Evolutionary conservation across 1,139 yeast species (phyloP).

Genomic region (Blastobotrys elegans): DNA sequence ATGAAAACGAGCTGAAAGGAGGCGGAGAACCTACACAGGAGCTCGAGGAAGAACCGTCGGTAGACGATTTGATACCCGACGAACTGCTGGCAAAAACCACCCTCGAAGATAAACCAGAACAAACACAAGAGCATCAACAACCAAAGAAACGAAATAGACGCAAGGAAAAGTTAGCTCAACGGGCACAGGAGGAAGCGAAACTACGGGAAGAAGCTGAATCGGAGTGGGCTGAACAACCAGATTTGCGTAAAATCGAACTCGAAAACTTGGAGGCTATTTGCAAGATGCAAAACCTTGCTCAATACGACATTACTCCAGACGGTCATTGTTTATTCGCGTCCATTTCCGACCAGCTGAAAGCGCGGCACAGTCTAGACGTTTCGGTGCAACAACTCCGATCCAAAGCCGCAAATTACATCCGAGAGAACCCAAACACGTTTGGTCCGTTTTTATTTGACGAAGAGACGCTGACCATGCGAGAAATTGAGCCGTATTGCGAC

Average conservation of each 20-base stretch:
- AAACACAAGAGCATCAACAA: conserved; percentile 12
- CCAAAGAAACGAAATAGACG: conserved; percentile 67
- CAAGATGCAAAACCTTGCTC: conserved; percentile 42
- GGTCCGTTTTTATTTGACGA: conserved; percentile 83
- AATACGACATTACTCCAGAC: conserved; percentile 68
- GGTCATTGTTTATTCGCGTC: conserved; percentile 94
- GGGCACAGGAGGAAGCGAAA: conserved; percentile 64
- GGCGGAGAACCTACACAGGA: conserved; percentile 8
- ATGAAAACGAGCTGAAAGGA: conserved; percentile 28
- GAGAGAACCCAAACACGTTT: conserved; percentile 60
- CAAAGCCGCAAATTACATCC: conserved; percentile 62
- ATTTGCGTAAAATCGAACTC: conserved; percentile 65
- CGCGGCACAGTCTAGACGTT: conserved; percentile 43
- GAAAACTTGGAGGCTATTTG: conserved; percentile 57
- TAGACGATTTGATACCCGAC: conserved; percentile 59
- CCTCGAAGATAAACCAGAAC: conserved; percentile 35
- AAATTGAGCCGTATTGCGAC: conserved; percentile 63
- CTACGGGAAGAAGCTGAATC: conserved; percentile 61
- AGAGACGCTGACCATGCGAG: conserved; percentile 53
- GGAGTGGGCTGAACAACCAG: conserved; percentile 65
- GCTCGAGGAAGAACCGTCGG: conserved; percentile 29
- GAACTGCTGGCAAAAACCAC: conserved; percentile 37
- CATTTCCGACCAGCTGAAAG: conserved; percentile 65
- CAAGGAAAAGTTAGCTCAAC: conserved; percentile 71
- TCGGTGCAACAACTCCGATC: conserved; percentile 54